Base-by-base conservation (phyloP, 441 rosid genomes). In the Pelargonium australe region DNA sequence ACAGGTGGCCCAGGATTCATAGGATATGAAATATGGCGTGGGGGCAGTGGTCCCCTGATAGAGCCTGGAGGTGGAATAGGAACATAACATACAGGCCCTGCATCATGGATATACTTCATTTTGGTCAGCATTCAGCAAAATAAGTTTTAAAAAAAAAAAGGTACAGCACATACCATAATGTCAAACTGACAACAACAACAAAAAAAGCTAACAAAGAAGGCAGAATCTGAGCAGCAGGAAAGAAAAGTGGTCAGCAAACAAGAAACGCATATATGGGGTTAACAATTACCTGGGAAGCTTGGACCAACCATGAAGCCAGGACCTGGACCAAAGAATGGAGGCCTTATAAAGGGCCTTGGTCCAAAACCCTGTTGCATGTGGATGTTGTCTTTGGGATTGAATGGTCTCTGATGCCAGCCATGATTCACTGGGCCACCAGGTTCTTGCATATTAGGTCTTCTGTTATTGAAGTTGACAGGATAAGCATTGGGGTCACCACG, bases 221-320 rank as follows among this genome's bases (percentile, higher is more conserved):
- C 25, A 66, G 19, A 11, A 65, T 64, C 73, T 14, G 14, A 55
- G 57, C 53, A 55, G 64, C 12, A 53, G 13, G 13, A 17, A 58
- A 20, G 10, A 13, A 25, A 58, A 19, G 63, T 3, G 9, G 63
- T 58, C 63, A 58, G 31, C 13, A 6, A 0, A 58, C 63, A 58
- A 72, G 47, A 44, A 64, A 47, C 45, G 51, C 67, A 55, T 45
- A 64, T 51, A 63, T 1, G 55, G 67, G 53, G 74, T 63, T 72
- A 66, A 79, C 76, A 20, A 43, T 87, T 89, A 95, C 99, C 97
- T 11, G 87, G 88, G 74, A 85, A 84, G 68, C 83, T 73, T 64
- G 98, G 96, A 77, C 87, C 90, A 71, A 85, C 81, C 82, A 90
- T 75, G 85, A 82, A 88, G 53, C 94, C 87, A 12, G 92, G 95